Conservation (phyloP, 192 early-diverging fungal species). For the Umbelopsis sp. region DNA sequence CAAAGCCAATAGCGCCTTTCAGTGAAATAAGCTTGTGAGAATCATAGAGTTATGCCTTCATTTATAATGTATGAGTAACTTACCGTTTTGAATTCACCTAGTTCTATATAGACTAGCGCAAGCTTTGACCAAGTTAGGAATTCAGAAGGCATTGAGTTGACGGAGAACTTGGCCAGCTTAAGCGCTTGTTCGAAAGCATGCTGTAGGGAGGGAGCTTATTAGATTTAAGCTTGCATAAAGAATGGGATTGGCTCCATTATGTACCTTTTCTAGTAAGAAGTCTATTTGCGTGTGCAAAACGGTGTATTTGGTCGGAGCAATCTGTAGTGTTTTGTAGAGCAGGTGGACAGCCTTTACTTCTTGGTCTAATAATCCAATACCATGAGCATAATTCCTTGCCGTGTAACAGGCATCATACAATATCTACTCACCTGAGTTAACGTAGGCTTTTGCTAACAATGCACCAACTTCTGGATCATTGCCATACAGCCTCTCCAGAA, state of each 20-base stretch:
- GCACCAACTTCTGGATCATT: conserved; percentile 91
- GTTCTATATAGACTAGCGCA: conserved; percentile 53
- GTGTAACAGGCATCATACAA: not conserved
- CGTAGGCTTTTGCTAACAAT: conserved; percentile 79
- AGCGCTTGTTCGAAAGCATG: conserved; percentile 74
- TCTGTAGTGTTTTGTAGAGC: conserved; percentile 81
- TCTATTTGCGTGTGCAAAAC: conserved; percentile 89
- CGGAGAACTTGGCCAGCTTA: conserved; percentile 90
- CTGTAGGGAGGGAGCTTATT: conserved; percentile 35
- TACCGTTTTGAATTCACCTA: conserved; percentile 21
- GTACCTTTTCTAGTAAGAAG: conserved; percentile 80
- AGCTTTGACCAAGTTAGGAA: conserved; percentile 95
- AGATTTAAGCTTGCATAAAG: not conserved
- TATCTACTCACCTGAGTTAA: conserved; percentile 42
- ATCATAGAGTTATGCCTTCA: not conserved
- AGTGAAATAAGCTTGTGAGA: not conserved
- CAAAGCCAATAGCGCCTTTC: conserved; percentile 86
- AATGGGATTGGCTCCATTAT: not conserved
- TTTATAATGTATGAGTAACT: not conserved
- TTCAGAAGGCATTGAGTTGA: conserved; percentile 93
- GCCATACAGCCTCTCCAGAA: conserved; percentile 76
- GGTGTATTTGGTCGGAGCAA: conserved; percentile 79
- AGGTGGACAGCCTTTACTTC: conserved; percentile 93
- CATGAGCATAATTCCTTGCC: no score
- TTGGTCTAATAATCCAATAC: conserved; percentile 59